Evolutionary conservation across 1,139 yeast species (phyloP).

Genomic region (Blastobotrys elegans): DNA sequence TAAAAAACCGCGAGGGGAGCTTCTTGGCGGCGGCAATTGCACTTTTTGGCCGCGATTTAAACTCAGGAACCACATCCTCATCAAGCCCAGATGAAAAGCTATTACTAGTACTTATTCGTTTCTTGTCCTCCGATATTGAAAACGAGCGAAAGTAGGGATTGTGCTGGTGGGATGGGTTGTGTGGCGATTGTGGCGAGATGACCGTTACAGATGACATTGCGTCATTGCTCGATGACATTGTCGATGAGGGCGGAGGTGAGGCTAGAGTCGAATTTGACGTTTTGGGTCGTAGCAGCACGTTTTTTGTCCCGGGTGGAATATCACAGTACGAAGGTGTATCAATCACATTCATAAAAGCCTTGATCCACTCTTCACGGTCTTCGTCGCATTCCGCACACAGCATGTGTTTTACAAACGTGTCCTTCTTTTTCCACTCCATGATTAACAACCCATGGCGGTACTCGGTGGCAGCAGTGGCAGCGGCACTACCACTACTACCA

Average conservation of each 20-base stretch:
- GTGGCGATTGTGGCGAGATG: constrained; percentile 6
- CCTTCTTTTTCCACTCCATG: constrained; percentile 55
- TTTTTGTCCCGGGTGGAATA: neutral
- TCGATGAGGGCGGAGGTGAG: neutral
- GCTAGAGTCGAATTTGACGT: neutral
- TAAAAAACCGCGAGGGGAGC: constrained; percentile 7
- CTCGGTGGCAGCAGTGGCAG: constrained; percentile 55
- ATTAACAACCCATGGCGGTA: constrained; percentile 74
- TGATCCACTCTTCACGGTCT: constrained; percentile 78
- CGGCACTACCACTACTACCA: too few relatives aligned
- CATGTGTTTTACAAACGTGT: constrained; percentile 55
- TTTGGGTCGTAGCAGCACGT: neutral
- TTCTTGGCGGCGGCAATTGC: constrained; percentile 2
- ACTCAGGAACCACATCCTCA: neutral
- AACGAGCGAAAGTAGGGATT: neutral
- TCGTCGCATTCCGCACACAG: constrained; percentile 79
- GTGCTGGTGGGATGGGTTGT: constrained; percentile 5
- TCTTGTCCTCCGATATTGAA: neutral
- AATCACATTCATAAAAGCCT: constrained; percentile 48
- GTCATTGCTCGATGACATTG: constrained; percentile 5
- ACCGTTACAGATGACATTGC: constrained; percentile 10
- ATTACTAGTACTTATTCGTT: neutral
- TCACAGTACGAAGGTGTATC: constrained; percentile 14
- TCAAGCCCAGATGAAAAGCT: neutral
- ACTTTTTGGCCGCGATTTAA: constrained; percentile 6